Evolutionary conservation across 2,329 filamentous ascomycete genomes (phyloP), one percentile per base, ranked within the genome.

Genomic region (Botrytis byssoidea): DNA sequence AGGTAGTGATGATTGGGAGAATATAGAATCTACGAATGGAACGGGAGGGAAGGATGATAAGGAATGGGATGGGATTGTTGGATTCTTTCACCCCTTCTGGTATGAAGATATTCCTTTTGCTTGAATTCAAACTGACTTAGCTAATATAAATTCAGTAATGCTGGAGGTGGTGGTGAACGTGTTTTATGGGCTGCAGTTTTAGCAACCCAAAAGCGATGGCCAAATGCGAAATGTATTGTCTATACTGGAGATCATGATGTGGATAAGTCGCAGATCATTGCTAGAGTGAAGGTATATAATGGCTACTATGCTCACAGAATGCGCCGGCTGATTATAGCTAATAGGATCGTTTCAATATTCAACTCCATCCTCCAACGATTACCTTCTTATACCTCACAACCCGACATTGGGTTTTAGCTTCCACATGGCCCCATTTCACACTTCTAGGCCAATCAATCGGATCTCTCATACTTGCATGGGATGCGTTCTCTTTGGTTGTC

Each of bases 41-140:
- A 83, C 81, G 76, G 85, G 82, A 64, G 83, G 81, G 40, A 82
- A 81, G 73, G 80, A 81, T 18, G 85, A 87, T 74, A 85, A 87
- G 77, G 87, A 92, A 64, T 98, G 93, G 93, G 86, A 91, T 75
- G 95, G 95, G 46, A 90, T 98, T 71, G 89, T 98, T 76, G 96
- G 94, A 65, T 98, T 99, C 87, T 97, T 99, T 81, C 96, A 99
- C 82, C 96, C 96, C 1, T 99, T 98, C 82, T 98, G 96, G 93
- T 95, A 85, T 61, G 75, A 64, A 42, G 44, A 66, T 35, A n/a
- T 44, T 18, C 29, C 10, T 40, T 40, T 46, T 48, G 68, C 22
- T 35, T 32, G 51, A 20, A 44, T 35, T 20, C 32, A 57, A 44
- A 20, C 42, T 32, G 25, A 12, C 48, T 69, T 44, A 37, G 37